Percentiles rank a stretch among this genome's conserved stretches.
phyloP scores from a whole-genome alignment of 306 rosid genomes.

The Senna siamea region DNA sequence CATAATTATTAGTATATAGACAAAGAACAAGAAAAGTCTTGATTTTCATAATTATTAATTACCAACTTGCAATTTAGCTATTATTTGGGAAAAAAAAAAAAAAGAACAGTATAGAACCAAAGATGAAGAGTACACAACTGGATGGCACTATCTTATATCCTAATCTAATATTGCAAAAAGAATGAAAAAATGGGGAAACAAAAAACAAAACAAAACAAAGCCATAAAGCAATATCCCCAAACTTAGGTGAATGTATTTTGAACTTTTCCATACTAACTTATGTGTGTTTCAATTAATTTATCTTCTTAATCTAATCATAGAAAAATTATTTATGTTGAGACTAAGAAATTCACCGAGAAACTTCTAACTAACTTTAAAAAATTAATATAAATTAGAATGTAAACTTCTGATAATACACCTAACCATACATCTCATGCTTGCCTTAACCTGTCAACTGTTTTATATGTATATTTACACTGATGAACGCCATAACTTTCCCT shows the following conservation, averaged over 20 bases:
- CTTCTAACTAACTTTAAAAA: too few relatives aligned
- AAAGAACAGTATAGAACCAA: neutral
- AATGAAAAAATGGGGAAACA: neutral
- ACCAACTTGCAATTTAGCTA: too few relatives aligned
- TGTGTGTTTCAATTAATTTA: neutral
- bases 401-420: neutral
- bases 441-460: neutral
- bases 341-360: too few relatives aligned
- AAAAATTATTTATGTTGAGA: too few relatives aligned
- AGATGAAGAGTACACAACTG: neutral
- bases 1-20: neutral
- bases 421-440: neutral
- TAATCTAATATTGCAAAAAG: slow-evolving; percentile 2
- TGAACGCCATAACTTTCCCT: slow-evolving; percentile 84
- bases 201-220: neutral
- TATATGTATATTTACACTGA: slow-evolving; percentile 45
- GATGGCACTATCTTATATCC: neutral
- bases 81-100: too few relatives aligned
- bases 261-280: neutral
- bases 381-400: neutral
- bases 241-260: neutral
- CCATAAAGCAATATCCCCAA: slow-evolving; percentile 11
- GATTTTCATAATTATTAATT: neutral
- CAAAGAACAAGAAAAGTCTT: neutral
- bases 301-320: neutral